These are phyloP conservation scores for Cucumis melo DNA, from an alignment of 306 rosid genomes.

Conservation along the genomic window DNA sequence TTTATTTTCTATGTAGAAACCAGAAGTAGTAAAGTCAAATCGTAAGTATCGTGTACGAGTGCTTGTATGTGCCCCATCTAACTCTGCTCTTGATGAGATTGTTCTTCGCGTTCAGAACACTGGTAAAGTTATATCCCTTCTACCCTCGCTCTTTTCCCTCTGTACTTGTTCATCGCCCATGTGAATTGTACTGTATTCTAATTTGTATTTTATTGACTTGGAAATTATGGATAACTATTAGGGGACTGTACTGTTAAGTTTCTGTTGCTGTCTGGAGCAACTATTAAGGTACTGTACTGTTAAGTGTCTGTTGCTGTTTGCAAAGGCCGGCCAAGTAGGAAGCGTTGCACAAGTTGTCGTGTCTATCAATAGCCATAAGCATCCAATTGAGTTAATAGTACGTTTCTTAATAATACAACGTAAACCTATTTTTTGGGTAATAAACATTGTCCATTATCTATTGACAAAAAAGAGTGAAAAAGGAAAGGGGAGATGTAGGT, in stretches of 20 bases:
- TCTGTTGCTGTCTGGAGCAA: neutral
- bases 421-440: neutral
- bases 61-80: slow-evolving; percentile 89
- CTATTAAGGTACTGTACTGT: neutral
- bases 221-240: neutral
- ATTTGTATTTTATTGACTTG: neutral
- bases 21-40: slow-evolving; percentile 68
- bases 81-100: slow-evolving; percentile 95
- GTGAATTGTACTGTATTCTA: neutral
- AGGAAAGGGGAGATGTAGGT: neutral
- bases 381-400: neutral
- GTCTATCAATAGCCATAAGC: neutral
- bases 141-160: neutral
- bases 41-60: slow-evolving; percentile 85
- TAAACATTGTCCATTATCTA: neutral
- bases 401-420: neutral
- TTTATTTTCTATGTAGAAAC: slow-evolving; percentile 42
- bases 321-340: neutral
- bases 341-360: neutral
- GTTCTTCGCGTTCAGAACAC: slow-evolving; percentile 71
- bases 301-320: neutral
- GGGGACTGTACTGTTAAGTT: neutral
- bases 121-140: slow-evolving; percentile 25
- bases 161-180: neutral
- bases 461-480: neutral